A percentile compares a stretch with the other conserved stretches of the same genome.
Conservation (phyloP, 2,329 filamentous ascomycete genomes). For the Paracoccidioides brasiliensis region DNA sequence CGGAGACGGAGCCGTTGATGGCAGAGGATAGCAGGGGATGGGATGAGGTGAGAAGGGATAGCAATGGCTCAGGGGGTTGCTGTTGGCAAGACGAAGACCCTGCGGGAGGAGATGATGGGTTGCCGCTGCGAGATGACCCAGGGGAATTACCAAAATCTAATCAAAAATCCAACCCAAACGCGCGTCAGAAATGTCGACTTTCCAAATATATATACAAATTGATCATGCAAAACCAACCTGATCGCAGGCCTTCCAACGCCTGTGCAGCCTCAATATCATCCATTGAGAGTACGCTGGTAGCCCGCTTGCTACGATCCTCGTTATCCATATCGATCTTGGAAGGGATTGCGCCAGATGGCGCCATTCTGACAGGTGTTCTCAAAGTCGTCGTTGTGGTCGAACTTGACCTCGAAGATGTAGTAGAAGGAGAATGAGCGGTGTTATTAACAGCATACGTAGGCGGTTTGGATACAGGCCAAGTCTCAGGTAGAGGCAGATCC, state of each 20-base stretch:
- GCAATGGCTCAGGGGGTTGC: constrained; percentile 57
- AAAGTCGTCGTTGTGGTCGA: not conserved
- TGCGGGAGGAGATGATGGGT: constrained; percentile 18
- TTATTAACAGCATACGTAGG: not conserved
- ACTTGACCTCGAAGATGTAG: not conserved
- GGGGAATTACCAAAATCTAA: constrained; percentile 56
- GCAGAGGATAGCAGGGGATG: constrained; percentile 77
- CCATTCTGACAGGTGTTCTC: not conserved
- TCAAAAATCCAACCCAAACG: constrained; percentile 4
- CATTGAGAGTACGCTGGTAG: constrained; percentile 35
- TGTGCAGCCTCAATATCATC: constrained; percentile 52
- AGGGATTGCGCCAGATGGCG: constrained; percentile 12
- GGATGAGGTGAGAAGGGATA: constrained; percentile 75
- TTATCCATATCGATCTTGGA: constrained; percentile 30
- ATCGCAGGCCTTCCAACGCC: constrained; percentile 59
- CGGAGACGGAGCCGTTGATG: constrained; percentile 70
- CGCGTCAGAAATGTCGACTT: not conserved
- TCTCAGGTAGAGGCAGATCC: not conserved
- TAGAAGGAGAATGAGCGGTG: not conserved
- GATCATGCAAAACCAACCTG: constrained; percentile 41
- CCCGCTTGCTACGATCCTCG: constrained; percentile 31
- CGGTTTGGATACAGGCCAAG: not conserved
- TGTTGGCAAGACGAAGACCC: constrained; percentile 29
- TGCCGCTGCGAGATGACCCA: constrained; percentile 29
- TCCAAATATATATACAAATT: not conserved